A percentile compares a stretch with the other conserved stretches of the same genome.
Conservation (phyloP, 805 yeast species). For the Candida yuanshanica region DNA sequence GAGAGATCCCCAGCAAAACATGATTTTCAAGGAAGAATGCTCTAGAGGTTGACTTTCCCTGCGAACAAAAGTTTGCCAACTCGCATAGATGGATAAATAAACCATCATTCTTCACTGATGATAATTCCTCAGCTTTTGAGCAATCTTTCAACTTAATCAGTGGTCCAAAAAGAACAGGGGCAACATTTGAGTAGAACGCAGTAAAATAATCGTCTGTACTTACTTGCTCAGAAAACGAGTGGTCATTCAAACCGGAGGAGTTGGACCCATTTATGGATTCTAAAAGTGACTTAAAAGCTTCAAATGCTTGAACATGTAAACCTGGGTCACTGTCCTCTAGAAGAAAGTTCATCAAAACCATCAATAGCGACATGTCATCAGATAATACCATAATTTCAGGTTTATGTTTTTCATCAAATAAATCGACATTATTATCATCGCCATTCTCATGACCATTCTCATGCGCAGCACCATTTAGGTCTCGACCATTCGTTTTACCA, state of each 20-base stretch:
- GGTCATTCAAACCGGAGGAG: constrained; percentile 17
- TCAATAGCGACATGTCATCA: constrained; percentile 54
- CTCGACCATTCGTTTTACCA: too few relatives aligned
- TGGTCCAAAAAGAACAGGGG: constrained; percentile 49
- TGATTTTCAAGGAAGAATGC: constrained; percentile 58
- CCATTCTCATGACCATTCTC: constrained; percentile 19
- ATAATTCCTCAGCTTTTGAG: background rate
- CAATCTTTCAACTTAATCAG: constrained; percentile 31
- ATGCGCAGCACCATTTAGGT: background rate
- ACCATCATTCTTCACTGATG: constrained; percentile 30
- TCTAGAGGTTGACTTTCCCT: constrained; percentile 47
- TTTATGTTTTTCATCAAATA: background rate
- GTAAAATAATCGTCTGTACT: constrained; percentile 42
- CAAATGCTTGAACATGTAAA: constrained; percentile 73
- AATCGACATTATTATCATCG: constrained; percentile 4
- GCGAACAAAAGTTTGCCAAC: constrained; percentile 58
- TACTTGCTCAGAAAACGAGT: constrained; percentile 19
- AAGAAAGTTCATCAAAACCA: constrained; percentile 52
- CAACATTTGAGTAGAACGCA: constrained; percentile 59
- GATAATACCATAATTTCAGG: constrained; percentile 25
- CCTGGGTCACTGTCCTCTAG: constrained; percentile 63
- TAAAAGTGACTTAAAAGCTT: constrained; percentile 69
- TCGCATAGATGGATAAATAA: constrained; percentile 62
- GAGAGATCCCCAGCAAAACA: constrained; percentile 50
- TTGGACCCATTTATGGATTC: constrained; percentile 36